These are phyloP conservation scores for Trichocladium antarcticum DNA, from an alignment of 495 filamentous ascomycete genomes.

Conservation along the genomic window DNA sequence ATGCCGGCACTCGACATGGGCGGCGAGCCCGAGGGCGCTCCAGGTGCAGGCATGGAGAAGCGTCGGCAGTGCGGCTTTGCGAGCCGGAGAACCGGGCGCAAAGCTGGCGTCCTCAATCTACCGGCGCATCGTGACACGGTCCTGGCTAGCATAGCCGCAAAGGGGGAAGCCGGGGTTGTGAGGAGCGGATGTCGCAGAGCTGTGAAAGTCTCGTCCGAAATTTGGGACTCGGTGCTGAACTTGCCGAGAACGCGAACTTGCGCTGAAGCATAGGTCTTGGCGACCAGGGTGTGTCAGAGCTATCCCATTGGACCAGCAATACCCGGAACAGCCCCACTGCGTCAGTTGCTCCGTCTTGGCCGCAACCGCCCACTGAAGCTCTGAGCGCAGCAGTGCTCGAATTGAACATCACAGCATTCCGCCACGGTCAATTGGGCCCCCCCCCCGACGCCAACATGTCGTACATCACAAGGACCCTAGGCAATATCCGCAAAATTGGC, in stretches of 20 bases:
- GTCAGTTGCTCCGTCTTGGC: constrained; percentile 11
- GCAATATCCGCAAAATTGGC: constrained; percentile 77
- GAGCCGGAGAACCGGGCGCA: constrained; percentile 20
- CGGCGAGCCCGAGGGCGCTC: constrained; percentile 13
- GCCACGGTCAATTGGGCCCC: constrained; percentile 22
- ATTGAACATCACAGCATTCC: constrained; percentile 10
- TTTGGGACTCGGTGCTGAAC: constrained; percentile 7
- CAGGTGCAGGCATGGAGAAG: constrained; percentile 34
- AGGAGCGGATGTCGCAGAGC: not conserved
- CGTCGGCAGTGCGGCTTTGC: constrained; percentile 28
- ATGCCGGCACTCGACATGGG: constrained; percentile 29
- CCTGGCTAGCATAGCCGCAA: constrained; percentile 28
- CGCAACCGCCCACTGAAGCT: not conserved
- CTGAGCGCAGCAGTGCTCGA: not conserved
- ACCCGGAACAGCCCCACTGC: constrained; percentile 13
- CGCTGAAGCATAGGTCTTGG: constrained; percentile 1
- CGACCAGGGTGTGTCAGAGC: not conserved
- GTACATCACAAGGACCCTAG: constrained; percentile 72
- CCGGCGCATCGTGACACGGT: constrained; percentile 24
- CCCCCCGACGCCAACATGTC: constrained; percentile 72
- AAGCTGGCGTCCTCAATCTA: constrained; percentile 19
- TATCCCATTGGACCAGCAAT: constrained; percentile 16
- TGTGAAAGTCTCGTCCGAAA: constrained; percentile 1
- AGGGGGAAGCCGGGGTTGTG: not conserved
- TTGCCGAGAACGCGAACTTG: constrained; percentile 6